Evolutionary conservation across 164 flowering plant species (phyloP), one percentile per base, ranked within the genome.

Genomic region (Annona cherimola): DNA sequence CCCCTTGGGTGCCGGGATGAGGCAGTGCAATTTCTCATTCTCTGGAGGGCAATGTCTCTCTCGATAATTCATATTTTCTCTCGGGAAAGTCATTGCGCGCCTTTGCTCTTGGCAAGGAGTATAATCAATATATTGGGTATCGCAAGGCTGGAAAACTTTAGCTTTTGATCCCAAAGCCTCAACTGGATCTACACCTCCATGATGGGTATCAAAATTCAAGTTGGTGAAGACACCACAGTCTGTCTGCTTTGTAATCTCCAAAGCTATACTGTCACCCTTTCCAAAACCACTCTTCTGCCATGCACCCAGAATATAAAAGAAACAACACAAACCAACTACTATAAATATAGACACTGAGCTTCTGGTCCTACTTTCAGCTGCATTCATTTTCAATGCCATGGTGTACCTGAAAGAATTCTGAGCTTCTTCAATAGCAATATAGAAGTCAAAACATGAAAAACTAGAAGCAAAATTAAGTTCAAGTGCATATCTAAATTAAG

Each of bases 241-340:
- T 20, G 86, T 84, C 46, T 76, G 79, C 79, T 89, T 88, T 44
- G 92, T 83, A 50, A 91, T 84, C 77, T 84, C 87, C 61, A 85
- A 43, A 45, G 97, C 94, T 79, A 91, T 88, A 68, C 87, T 86
- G 72, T 91, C 98, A 63, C 94, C 98, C 81, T 93, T 93, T 19
- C 97, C 97, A 75, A 91, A 93, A 7, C 95, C 98, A 82, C 97
- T 93, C 73, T 88, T 90, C 71, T 93, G 97, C 97, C 98, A 93
- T 61, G 94, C 95, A 16, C 98, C 98, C 81, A 93, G 76, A 71
- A 90, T 80, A 75, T 91, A 93, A 76, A 93, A 93, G 79, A 91
- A 91, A 75, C 92, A 88, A 72, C 98, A 93, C 75, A 93, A 73
- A 43, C 97, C 98, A 73, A 82, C 84, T 41, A 91, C 89, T 60